Base-by-base conservation (phyloP, 2,329 filamentous ascomycete genomes). In the Hirsutella minnesotensis region DNA sequence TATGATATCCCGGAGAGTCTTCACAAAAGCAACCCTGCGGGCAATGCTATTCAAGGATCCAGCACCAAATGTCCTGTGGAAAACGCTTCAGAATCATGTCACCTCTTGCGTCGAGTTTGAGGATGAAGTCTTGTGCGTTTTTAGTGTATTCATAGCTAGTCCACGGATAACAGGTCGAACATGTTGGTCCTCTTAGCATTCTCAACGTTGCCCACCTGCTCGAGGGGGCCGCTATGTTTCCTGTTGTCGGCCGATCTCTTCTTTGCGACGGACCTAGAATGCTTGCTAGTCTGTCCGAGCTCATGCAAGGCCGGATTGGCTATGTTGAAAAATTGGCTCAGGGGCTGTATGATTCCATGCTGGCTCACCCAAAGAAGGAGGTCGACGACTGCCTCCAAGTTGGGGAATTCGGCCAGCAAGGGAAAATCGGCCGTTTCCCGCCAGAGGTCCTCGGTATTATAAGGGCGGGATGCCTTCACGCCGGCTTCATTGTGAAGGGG, bases 341-440 rank as follows among this genome's bases (percentile, higher is more conserved):
- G 20, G 9, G 43, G 39, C 18, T 37, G 41, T 20, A 50, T 24
- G 13, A 46, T 40, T 12, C 42, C 31, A 7, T 40, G 15, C n/a
- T 52, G 43, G 3, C 43, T 41, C 9, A 45, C 38, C 3, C 38
- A 38, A 9, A 43, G 41, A 10, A 60, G 47, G n/a, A 59, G 49
- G 4, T 35, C 18, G 8, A 53, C 40, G 1, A 50, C 40, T 9
- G 20, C 38, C 15, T 45, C 41, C 16, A 53, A 44, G 39, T 56
- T 45, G 0, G 59, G 59, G 31, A 50, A 60, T 1, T 48, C 39
- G 1, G 39, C 27, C 10, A 63, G 30, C 7, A 50, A 33, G 18
- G 60, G 58, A 5, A 63, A 35, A 3, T 50, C 47, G 2, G 43
- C 42, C 18, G 63, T 40, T 18, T 53, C 40, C 7, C 41, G 33